Evolutionary conservation across 768 basidiomycete species (phyloP).

Genomic region (Lyophyllum semitale): DNA sequence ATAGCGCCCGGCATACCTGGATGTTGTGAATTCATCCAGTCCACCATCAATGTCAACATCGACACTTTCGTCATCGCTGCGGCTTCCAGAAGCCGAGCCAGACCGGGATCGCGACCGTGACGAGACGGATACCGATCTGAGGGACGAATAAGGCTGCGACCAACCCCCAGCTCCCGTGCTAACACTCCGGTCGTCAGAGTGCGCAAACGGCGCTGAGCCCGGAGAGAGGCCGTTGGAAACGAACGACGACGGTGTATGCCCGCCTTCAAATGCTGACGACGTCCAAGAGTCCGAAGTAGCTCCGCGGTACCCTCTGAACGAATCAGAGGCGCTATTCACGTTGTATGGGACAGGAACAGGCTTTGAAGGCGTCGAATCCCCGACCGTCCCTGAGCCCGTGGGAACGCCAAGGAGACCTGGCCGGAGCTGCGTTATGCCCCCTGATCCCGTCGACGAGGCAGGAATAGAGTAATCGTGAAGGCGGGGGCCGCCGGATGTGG

Average conservation of each 20-base stretch:
- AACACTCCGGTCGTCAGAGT: conserved; percentile 22
- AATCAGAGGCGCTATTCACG: conserved; percentile 3
- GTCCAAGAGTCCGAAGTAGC: conserved; percentile 32
- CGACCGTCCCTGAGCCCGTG: conserved; percentile 19
- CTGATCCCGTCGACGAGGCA: conserved; percentile 27
- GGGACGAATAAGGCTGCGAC: conserved; percentile 57
- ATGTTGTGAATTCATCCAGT: conserved; percentile 16
- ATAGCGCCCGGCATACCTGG: conserved; percentile 20
- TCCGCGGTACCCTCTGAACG: conserved; percentile 25
- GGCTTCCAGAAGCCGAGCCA: conserved; percentile 32
- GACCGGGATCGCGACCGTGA: conserved; percentile 32
- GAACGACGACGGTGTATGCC: conserved; percentile 25
- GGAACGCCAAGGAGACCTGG: conserved; percentile 53
- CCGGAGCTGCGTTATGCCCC: conserved; percentile 57
- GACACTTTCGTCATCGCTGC: conserved; percentile 31
- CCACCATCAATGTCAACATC: conserved; percentile 24
- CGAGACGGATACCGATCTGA: conserved; percentile 43
- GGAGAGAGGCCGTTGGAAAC: conserved; percentile 2
- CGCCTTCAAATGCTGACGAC: conserved; percentile 24
- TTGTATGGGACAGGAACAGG: conserved; percentile 34
- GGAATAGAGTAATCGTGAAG: conserved; percentile 68
- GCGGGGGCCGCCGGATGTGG: conserved; percentile 51
- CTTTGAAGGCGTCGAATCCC: conserved; percentile 25
- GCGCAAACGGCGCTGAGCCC: conserved; percentile 6
- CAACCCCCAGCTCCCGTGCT: conserved; percentile 37